Evolutionary conservation across 345 rosid genomes (phyloP).

Genomic region (Corymbia maculata): DNA sequence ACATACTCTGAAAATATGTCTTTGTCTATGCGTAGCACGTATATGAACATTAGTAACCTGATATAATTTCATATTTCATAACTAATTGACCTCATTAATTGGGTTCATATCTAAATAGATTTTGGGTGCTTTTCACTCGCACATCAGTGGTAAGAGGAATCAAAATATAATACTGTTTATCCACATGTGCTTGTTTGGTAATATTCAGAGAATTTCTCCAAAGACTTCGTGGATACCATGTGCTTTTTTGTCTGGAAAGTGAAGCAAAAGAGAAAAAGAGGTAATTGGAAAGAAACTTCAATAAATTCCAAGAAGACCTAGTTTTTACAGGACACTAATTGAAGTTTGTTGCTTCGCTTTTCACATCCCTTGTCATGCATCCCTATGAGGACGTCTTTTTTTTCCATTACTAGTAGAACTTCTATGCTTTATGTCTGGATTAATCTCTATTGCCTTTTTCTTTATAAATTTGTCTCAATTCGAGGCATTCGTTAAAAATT

Average conservation of each 20-base stretch:
- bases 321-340: no score
- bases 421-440: no score
- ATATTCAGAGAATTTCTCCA: neutral
- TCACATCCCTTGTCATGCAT: no score
- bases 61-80: neutral
- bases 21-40: accelerated
- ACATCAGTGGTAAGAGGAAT: neutral
- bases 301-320: neutral
- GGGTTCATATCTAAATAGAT: neutral
- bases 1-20: no score
- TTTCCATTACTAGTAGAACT: neutral
- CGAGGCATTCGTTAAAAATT: no score
- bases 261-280: neutral
- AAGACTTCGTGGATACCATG: neutral
- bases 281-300: neutral
- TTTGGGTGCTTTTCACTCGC: neutral
- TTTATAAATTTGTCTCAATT: no score
- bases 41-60: neutral
- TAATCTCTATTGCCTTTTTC: neutral
- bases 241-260: neutral
- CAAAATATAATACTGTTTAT: no score
- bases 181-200: neutral
- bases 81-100: neutral
- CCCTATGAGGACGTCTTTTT: no score
- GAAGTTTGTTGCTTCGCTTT: no score